These are phyloP conservation scores for Psidium guajava DNA, from an alignment of 345 rosid species.

Conservation along the genomic window DNA sequence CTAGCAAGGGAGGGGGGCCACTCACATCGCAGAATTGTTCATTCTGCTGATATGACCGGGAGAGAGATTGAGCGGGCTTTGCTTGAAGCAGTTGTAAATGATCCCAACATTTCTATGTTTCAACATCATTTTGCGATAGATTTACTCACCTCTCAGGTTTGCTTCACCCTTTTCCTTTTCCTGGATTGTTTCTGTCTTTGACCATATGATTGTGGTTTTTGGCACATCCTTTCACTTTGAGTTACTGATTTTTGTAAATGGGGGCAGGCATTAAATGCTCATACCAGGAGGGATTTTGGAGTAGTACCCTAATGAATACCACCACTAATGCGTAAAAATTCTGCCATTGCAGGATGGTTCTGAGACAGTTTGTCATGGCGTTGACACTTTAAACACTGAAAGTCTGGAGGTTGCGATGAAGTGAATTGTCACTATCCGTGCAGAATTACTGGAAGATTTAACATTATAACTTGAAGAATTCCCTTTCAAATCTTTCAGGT, in stretches of 20 bases:
- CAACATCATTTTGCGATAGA: constrained; percentile 89
- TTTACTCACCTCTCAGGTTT: constrained; percentile 83
- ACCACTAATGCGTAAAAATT: background rate
- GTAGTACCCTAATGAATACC: background rate
- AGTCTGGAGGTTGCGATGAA: constrained; percentile 55
- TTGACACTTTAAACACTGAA: constrained; percentile 78
- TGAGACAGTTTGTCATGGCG: constrained; percentile 72
- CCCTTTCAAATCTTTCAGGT: constrained; percentile 31
- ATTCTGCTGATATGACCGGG: constrained; percentile 99
- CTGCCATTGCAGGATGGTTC: constrained; percentile 51
- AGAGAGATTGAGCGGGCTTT: constrained; percentile 95
- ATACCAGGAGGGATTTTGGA: background rate
- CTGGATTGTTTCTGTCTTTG: background rate
- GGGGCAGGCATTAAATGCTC: background rate
- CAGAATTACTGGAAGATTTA: background rate
- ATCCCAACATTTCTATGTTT: constrained; percentile 71
- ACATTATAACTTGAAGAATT: background rate
- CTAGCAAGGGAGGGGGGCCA: constrained; percentile 98
- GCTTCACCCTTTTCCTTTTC: background rate
- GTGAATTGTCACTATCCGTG: background rate
- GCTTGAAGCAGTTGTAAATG: constrained; percentile 60
- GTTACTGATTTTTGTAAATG: background rate
- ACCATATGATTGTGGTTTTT: background rate
- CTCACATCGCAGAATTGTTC: constrained; percentile 87
- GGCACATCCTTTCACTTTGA: background rate